Base-by-base conservation (phyloP, 495 filamentous ascomycete genomes). In the Terfezia claveryi region DNA sequence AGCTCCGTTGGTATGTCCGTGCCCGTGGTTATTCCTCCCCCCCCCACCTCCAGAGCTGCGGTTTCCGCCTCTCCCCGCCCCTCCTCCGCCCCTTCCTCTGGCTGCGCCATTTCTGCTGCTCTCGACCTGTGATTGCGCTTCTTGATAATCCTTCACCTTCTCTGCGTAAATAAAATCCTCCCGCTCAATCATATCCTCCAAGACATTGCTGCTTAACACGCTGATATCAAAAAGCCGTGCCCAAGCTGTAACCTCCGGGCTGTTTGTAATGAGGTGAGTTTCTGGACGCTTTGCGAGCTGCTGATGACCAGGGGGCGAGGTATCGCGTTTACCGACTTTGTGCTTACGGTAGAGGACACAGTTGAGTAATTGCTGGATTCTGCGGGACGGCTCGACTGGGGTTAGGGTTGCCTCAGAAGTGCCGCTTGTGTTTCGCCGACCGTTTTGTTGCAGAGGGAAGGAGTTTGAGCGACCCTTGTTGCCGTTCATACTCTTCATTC, bases 311-410 rank as follows among this genome's bases (percentile, higher is more conserved):
- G 17, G 41, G 41, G 41, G 41, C 0, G 41, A 14, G 17, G 41
- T 14, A 20, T 46, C 41, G 41, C 41, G 9, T 67, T 69, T 58
- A 68, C 73, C 32, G 64, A 69, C 36, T 62, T 71, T 68, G 64
- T 81, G 74, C 23, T 81, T 69, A 49, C 74, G 72, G 73, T 78
- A 80, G 10, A 83, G 67, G 16, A 77, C 69, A 36, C 76, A 75
- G 62, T 76, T 81, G 61, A 83, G 73, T 49, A 83, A 55, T 17
- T 61, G 52, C 20, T 65, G 64, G 5, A 65, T 57, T 50, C 57
- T 59, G 12, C 52, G 55, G 10, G 60, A 64, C 9, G 78, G 75
- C 49, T 74, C 73, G 10, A 80, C 64, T 14, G 61, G 56, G n/a
- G 58, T 49, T 37, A 75, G 73, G 10, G 70, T 71, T 7, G 41